Evolutionary conservation across 371 early-diverging fungal species (phyloP).

Genomic region (Haplosporangium sp.): DNA sequence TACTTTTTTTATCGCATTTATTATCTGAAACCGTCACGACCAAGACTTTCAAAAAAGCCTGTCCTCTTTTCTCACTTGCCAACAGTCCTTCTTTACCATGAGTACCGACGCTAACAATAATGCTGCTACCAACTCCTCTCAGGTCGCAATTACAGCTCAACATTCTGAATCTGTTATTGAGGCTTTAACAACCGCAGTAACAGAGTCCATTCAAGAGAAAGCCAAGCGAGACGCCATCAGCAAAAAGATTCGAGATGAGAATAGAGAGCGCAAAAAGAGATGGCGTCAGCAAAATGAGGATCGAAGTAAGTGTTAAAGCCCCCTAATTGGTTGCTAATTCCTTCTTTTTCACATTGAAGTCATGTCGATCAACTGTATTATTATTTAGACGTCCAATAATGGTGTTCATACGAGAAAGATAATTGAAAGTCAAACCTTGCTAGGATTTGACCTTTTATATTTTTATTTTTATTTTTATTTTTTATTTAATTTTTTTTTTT

Average conservation of each 20-base stretch:
- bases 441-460: background rate
- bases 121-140: background rate
- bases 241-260: constrained; percentile 71
- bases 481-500: constrained; percentile 6
- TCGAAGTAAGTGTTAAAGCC: constrained; percentile 68
- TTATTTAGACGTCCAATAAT: background rate
- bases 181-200: background rate
- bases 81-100: background rate
- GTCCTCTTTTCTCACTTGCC: background rate
- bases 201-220: background rate
- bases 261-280: constrained; percentile 79
- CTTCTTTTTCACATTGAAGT: background rate
- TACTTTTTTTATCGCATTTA: too few relatives aligned
- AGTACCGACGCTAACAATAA: constrained; percentile 3
- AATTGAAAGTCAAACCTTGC: background rate
- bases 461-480: background rate
- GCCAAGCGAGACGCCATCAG: constrained; percentile 18
- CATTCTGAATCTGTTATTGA: background rate
- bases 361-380: background rate
- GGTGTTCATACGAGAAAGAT: background rate
- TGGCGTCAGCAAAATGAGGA: constrained; percentile 82
- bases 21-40: too few relatives aligned
- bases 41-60: background rate
- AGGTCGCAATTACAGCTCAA: constrained; percentile 1
- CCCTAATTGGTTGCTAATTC: background rate